Percentiles rank a stretch among this genome's conserved stretches.
phyloP scores from a whole-genome alignment of 208 protist species.

The Vickermania ingenoplastis region DNA sequence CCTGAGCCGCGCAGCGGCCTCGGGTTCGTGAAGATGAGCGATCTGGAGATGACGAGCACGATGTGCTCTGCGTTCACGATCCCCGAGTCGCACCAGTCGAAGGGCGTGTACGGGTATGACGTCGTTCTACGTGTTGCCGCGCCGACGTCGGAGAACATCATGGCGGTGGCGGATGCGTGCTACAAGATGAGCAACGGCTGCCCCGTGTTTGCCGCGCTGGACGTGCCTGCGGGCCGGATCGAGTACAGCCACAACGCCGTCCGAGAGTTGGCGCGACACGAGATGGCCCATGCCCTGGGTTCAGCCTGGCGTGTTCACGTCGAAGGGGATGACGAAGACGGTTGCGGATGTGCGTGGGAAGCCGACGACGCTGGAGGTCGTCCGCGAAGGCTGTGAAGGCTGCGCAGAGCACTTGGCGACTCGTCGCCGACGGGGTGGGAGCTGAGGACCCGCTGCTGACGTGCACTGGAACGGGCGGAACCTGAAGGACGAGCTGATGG shows the following conservation, averaged over 20 bases:
- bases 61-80: slow-evolving; percentile 11
- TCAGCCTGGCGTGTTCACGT: slow-evolving; percentile 1
- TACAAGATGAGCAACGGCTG: neutral
- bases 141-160: neutral
- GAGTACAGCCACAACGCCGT: neutral
- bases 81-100: slow-evolving; percentile 1
- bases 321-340: slow-evolving; percentile 4
- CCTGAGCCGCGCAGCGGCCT: slow-evolving; percentile 4
- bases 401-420: slow-evolving; percentile 2
- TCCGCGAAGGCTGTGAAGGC: slow-evolving; percentile 3
- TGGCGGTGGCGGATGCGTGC: slow-evolving; percentile 14
- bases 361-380: neutral
- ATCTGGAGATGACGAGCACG: neutral
- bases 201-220: slow-evolving; percentile 8
- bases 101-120: slow-evolving; percentile 6
- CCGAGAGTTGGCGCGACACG: slow-evolving; percentile 19
- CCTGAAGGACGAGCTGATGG: slow-evolving; percentile 23
- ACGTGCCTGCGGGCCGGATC: slow-evolving; percentile 2
- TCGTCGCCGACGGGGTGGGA: slow-evolving; percentile 17
- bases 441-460: slow-evolving; percentile 9
- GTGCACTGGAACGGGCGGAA: slow-evolving; percentile 32
- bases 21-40: neutral
- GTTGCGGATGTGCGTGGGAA: slow-evolving; percentile 8
- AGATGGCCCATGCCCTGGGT: slow-evolving; percentile 41
- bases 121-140: slow-evolving; percentile 16